Base-by-base conservation (phyloP, 2,329 filamentous ascomycete species). In the Colletotrichum euphorbiae region DNA sequence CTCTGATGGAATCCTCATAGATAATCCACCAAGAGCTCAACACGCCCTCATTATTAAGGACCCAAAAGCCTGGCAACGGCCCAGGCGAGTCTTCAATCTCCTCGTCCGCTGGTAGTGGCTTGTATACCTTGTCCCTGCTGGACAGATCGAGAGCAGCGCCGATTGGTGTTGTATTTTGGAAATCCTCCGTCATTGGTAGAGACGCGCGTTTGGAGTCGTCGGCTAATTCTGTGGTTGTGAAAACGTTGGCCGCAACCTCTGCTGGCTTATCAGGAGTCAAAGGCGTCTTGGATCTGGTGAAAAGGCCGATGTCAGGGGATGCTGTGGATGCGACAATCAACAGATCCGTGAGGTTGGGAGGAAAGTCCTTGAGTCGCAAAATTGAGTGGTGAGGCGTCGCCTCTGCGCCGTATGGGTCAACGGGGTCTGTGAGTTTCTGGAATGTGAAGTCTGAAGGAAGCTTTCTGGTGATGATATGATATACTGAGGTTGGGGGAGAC, bases 21-120 rank as follows among this genome's bases (percentile, higher is more conserved):
- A 98, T 87, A 48, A 98, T 81, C 93, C 95, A 98, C 94, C 95
- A 99, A 12, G 90, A 87, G 51, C 89, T 89, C 15, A 99, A 83
- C 9, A 97, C 81, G 71, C 96, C 96, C 74, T 98, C 93, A 72
- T 97, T 91, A 69, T 97, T 98, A 15, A 99, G 83, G 33, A 93
- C 86, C 85, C 96, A 91, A 46, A 97, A 84, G 11, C 90, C 93
- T 6, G 96, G 96, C 8, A 98, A 80, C 12, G 96, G 95, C 1
- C 89, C 90, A 0, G 90, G 86, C 4, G 94, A 97, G 74, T 94
- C 87, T 36, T 91, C 87, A 52, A 97, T 89, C 74, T 97, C 91
- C 70, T 88, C 89, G 70, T 96, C 91, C 1, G 88, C 86, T 19
- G 89, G 89, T 66, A 97, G 91, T 1, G 94, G 94, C 71, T 91